Evolutionary conservation across 2,329 filamentous ascomycete genomes (phyloP).

Genomic region (Penicillium italicum): DNA sequence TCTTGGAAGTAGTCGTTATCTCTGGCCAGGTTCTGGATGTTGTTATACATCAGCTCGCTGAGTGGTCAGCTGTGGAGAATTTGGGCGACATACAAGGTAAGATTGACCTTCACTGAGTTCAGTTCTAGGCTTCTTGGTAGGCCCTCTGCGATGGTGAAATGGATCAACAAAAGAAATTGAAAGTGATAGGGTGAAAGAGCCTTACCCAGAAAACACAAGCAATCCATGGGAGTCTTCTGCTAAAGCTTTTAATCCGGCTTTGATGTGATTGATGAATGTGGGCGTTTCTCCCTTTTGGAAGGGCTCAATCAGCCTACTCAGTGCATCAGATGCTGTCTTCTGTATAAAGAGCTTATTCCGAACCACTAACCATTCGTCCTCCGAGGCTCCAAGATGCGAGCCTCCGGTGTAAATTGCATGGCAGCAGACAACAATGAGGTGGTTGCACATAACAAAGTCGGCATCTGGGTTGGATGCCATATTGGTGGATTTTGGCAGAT

Average conservation of each 20-base stretch:
- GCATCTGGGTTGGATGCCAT: neutral
- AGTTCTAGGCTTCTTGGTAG: slow-evolving; percentile 57
- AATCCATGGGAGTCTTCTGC: slow-evolving; percentile 47
- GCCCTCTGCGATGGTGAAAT: slow-evolving; percentile 47
- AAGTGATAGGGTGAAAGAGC: slow-evolving; percentile 8
- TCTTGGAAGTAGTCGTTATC: slow-evolving; percentile 35
- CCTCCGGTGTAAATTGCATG: slow-evolving; percentile 73
- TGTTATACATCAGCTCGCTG: neutral
- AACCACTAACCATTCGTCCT: slow-evolving; percentile 55
- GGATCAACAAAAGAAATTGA: slow-evolving; percentile 15
- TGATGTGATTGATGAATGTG: slow-evolving; percentile 75
- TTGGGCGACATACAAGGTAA: slow-evolving; percentile 49
- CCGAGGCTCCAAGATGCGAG: slow-evolving; percentile 49
- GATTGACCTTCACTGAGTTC: slow-evolving; percentile 59
- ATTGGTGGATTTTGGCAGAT: too few relatives aligned
- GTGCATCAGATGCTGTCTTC: neutral
- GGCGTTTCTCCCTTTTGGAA: slow-evolving; percentile 76
- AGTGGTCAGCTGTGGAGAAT: neutral
- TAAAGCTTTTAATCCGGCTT: slow-evolving; percentile 58
- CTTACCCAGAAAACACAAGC: slow-evolving; percentile 70
- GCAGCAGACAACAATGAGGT: slow-evolving; percentile 77
- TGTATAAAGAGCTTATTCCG: neutral
- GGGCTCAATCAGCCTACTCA: slow-evolving; percentile 61
- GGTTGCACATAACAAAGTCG: slow-evolving; percentile 25
- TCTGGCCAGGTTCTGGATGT: slow-evolving; percentile 31